Conservation (phyloP, 257 asterid genomes). For the Capsicum rhomboideum region DNA sequence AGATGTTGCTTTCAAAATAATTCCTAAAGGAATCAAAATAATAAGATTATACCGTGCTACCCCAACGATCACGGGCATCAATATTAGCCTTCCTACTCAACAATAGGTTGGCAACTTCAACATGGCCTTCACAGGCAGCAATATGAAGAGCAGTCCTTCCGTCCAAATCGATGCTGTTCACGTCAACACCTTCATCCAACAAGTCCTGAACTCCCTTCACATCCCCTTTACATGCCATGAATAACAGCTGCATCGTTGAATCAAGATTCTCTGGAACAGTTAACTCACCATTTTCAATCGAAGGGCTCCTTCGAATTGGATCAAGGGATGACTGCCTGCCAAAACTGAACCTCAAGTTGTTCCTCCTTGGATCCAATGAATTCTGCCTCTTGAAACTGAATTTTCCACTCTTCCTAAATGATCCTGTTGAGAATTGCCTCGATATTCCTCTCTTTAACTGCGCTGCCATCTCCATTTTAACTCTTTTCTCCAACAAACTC, state of each 20-base stretch:
- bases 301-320: slow-evolving; percentile 62
- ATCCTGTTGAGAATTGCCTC: slow-evolving; percentile 86
- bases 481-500: neutral
- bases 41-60: slow-evolving; percentile 69
- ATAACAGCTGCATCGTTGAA: slow-evolving; percentile 81
- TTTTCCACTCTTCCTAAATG: slow-evolving; percentile 61
- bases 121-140: slow-evolving; percentile 89
- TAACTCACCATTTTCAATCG: slow-evolving; percentile 24
- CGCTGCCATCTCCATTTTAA: slow-evolving; percentile 48
- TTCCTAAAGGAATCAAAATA: neutral
- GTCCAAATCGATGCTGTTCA: slow-evolving; percentile 89
- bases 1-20: neutral
- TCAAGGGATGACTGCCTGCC: slow-evolving; percentile 94
- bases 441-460: slow-evolving; percentile 83
- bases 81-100: slow-evolving; percentile 70
- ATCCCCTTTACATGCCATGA: slow-evolving; percentile 81
- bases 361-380: slow-evolving; percentile 74
- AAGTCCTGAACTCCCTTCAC: slow-evolving; percentile 64
- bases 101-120: slow-evolving; percentile 62
- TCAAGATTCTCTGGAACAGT: slow-evolving; percentile 83
- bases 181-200: slow-evolving; percentile 65
- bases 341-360: slow-evolving; percentile 72
- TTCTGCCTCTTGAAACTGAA: slow-evolving; percentile 67
- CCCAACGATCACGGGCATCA: slow-evolving; percentile 98
- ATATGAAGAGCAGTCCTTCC: slow-evolving; percentile 95